phyloP scores from a whole-genome alignment of 441 rosid genomes.

The Syzygium malaccense region DNA sequence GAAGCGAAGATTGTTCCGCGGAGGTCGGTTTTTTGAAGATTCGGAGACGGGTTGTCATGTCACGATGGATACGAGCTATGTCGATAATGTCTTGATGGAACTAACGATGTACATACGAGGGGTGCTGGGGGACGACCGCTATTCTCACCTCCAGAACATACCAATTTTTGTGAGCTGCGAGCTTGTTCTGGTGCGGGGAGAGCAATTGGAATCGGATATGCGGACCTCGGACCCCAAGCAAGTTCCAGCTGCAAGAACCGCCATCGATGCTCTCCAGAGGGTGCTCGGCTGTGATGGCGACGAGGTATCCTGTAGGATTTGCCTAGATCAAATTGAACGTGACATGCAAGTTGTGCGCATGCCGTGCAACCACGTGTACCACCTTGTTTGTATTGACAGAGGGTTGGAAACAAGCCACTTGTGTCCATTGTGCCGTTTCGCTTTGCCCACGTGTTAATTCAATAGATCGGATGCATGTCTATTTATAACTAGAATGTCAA shows the following conservation, averaged over 20 bases:
- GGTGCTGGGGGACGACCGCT: neutral
- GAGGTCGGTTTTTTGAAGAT: neutral
- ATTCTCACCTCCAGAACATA: neutral
- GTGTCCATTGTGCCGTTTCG: neutral
- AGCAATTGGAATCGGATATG: neutral
- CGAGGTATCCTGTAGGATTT: neutral
- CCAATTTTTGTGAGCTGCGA: neutral
- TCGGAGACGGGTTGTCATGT: neutral
- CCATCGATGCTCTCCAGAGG: neutral
- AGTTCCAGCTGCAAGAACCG: neutral
- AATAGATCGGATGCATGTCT: neutral
- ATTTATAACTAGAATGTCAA: neutral
- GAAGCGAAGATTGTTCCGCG: neutral
- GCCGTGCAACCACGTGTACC: neutral
- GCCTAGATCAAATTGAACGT: neutral
- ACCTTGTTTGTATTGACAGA: neutral
- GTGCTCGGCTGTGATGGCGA: neutral
- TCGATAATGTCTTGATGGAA: neutral
- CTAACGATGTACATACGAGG: neutral
- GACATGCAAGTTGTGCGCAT: neutral
- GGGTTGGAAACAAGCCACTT: neutral
- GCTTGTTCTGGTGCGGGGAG: neutral
- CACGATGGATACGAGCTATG: neutral
- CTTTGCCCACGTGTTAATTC: neutral
- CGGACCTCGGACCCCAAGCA: neutral